These are phyloP conservation scores for Pseudonitzschia pungens DNA, from an alignment of 108 stramenopile species.

Conservation along the genomic window DNA sequence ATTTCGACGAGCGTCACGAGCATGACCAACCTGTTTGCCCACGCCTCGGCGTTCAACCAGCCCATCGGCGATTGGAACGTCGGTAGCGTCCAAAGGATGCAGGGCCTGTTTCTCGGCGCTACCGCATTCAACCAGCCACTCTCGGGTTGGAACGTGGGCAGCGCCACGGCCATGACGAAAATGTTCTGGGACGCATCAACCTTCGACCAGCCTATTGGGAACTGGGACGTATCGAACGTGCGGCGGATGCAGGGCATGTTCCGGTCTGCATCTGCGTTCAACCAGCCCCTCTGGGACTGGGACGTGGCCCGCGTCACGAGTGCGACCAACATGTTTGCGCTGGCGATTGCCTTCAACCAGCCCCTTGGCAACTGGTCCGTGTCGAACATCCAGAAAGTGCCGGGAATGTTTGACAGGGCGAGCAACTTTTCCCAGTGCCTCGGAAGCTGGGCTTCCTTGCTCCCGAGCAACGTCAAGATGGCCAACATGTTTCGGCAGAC, in stretches of 20 bases:
- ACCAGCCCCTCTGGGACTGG: constrained; percentile 4
- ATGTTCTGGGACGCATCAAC: no score
- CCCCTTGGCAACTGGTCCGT: constrained; percentile 37
- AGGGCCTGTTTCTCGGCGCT: no score
- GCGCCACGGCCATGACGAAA: no score
- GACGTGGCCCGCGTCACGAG: constrained; percentile 1
- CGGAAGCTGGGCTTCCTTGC: neutral
- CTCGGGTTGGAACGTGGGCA: no score
- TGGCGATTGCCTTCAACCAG: constrained; percentile 31
- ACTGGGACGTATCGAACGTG: constrained; percentile 36
- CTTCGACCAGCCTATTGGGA: neutral
- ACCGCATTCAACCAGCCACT: no score
- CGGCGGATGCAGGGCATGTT: constrained; percentile 39
- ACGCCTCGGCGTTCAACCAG: no score
- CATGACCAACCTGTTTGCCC: no score
- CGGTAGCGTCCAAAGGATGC: no score
- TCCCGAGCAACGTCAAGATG: neutral
- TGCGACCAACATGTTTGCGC: neutral
- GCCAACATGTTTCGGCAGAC: neutral
- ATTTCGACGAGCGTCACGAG: no score
- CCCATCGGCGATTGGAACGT: no score
- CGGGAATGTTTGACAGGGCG: constrained; percentile 20
- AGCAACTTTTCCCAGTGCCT: neutral
- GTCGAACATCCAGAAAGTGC: constrained; percentile 29
- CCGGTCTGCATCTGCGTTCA: constrained; percentile 8